These are phyloP conservation scores for Acer negundo DNA, from an alignment of 345 rosid genomes.

Conservation along the genomic window DNA sequence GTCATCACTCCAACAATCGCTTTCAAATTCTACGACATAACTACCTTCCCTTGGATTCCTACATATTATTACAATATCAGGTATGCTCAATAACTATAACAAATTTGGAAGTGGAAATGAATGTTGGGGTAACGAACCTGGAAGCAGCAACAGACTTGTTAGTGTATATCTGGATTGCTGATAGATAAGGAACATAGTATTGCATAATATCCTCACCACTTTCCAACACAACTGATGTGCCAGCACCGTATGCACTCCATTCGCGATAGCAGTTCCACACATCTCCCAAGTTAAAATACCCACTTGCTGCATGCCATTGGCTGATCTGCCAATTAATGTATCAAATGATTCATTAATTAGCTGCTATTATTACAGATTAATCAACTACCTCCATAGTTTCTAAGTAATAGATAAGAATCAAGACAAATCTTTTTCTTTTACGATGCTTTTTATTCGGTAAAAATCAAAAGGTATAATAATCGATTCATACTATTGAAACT, in stretches of 20 bases:
- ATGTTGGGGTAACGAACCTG: constrained; percentile 43
- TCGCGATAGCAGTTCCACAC: constrained; percentile 73
- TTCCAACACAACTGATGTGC: constrained; percentile 36
- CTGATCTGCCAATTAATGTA: constrained; percentile 37
- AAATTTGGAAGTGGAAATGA: too few relatives aligned
- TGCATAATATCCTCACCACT: constrained; percentile 47
- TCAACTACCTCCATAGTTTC: neutral
- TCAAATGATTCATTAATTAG: too few relatives aligned
- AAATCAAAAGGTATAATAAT: too few relatives aligned
- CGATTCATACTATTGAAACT: too few relatives aligned
- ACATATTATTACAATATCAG: constrained; percentile 3
- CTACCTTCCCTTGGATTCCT: constrained; percentile 40
- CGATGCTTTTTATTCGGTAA: too few relatives aligned
- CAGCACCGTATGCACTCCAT: constrained; percentile 76
- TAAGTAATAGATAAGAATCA: too few relatives aligned
- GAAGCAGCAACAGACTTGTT: constrained; percentile 38
- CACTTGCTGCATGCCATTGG: constrained; percentile 51
- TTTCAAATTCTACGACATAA: constrained; percentile 46
- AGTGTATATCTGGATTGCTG: constrained; percentile 70
- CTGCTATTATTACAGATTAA: neutral
- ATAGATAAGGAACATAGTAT: constrained; percentile 70
- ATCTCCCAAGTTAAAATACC: constrained; percentile 62
- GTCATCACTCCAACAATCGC: constrained; percentile 70
- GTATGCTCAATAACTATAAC: neutral
- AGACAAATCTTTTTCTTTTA: too few relatives aligned